Conservation (phyloP, 805 yeast genomes). For the Candida alai region DNA sequence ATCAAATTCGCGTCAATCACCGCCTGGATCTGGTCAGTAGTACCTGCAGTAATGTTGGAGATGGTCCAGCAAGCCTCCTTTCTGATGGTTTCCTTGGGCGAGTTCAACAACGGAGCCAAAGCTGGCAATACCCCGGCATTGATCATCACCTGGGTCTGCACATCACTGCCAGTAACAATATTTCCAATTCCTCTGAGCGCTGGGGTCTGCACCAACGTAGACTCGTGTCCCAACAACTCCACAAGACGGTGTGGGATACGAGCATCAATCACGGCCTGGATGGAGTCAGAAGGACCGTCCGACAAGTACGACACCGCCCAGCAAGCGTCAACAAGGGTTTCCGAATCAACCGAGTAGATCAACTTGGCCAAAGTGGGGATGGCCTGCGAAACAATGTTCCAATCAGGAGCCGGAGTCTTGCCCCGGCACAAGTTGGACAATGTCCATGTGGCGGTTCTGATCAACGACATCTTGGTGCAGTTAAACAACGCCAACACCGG, state of each 20-base stretch:
- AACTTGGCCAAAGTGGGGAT: constrained; percentile 89
- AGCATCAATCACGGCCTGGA: constrained; percentile 95
- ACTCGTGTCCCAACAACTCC: constrained; percentile 79
- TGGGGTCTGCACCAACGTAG: constrained; percentile 90
- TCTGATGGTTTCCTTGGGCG: constrained; percentile 87
- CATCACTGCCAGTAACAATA: constrained; percentile 94
- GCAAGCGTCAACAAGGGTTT: constrained; percentile 94
- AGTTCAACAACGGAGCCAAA: constrained; percentile 69
- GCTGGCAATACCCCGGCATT: constrained; percentile 91
- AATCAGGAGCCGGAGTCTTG: constrained; percentile 92
- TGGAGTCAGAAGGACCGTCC: constrained; percentile 90
- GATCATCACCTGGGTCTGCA: constrained; percentile 92
- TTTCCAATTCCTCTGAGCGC: constrained; percentile 97
- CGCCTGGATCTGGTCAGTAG: constrained; percentile 91
- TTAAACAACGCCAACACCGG: constrained; percentile 79
- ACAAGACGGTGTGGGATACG: constrained; percentile 93
- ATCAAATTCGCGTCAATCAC: constrained; percentile 92
- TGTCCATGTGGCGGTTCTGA: constrained; percentile 98
- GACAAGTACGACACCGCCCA: constrained; percentile 97
- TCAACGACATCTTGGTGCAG: constrained; percentile 79
- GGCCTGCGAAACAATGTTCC: constrained; percentile 82
- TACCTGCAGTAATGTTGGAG: constrained; percentile 97
- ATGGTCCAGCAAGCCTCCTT: constrained; percentile 99
- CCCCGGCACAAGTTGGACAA: constrained; percentile 95
- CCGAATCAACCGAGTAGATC: constrained; percentile 86